Percentiles rank a stretch among this genome's conserved stretches.
Evolutionary conservation across 2,329 filamentous ascomycete species (phyloP).

Genomic region (Ophiostoma ips): DNA sequence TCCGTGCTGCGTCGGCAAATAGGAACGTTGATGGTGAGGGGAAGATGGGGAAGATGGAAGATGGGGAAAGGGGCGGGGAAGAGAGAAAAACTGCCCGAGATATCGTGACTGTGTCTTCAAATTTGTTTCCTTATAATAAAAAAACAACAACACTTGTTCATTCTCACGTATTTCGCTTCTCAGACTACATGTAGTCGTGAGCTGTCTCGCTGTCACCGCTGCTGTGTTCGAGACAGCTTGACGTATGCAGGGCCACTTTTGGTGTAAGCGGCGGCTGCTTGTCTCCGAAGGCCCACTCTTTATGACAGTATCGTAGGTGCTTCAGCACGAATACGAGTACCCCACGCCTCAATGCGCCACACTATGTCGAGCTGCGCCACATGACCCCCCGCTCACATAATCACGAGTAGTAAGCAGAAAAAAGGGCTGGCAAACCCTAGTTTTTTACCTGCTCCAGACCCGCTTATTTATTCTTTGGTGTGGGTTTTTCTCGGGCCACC

Average conservation of each 20-base stretch:
- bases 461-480: neutral
- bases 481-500: neutral
- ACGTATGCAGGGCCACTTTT: neutral
- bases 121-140: too few relatives aligned
- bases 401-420: neutral
- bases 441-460: neutral
- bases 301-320: neutral
- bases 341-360: neutral
- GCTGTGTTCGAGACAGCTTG: too few relatives aligned
- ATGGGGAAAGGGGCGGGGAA: too few relatives aligned
- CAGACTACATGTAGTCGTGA: too few relatives aligned
- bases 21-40: neutral
- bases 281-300: neutral
- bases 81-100: too few relatives aligned
- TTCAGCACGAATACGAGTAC: too few relatives aligned
- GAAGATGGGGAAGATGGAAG: too few relatives aligned
- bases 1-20: constrained; percentile 7
- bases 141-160: too few relatives aligned
- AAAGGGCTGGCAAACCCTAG: neutral
- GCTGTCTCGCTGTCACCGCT: too few relatives aligned
- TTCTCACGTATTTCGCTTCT: too few relatives aligned
- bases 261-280: neutral
- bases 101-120: too few relatives aligned
- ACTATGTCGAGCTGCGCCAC: neutral
- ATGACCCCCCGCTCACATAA: neutral